These are phyloP conservation scores for Gnomoniopsis sp. DNA, from an alignment of 2,329 filamentous ascomycete genomes.

Conservation along the genomic window DNA sequence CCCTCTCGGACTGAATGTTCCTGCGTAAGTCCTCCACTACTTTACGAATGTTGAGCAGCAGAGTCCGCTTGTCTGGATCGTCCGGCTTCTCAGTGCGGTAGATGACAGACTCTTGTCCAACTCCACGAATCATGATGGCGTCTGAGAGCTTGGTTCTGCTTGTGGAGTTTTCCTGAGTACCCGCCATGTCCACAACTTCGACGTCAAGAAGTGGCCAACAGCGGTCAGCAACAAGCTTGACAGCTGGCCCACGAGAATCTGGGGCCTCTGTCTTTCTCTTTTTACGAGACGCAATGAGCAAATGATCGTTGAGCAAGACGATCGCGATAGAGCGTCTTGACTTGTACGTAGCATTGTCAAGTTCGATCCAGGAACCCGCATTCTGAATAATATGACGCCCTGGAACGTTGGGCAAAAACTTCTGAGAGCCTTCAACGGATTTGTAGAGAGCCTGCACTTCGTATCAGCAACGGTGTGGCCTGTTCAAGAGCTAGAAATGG, in stretches of 20 bases:
- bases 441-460: slow-evolving; percentile 73
- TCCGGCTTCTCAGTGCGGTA: slow-evolving; percentile 86
- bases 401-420: slow-evolving; percentile 85
- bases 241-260: slow-evolving; percentile 49
- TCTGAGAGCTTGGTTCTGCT: slow-evolving; percentile 68
- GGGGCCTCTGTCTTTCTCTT: slow-evolving; percentile 79
- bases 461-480: neutral
- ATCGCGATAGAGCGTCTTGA: slow-evolving; percentile 85
- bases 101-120: slow-evolving; percentile 88
- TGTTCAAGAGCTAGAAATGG: neutral
- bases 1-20: slow-evolving; percentile 78
- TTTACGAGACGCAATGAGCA: slow-evolving; percentile 87
- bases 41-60: slow-evolving; percentile 88
- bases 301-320: slow-evolving; percentile 89
- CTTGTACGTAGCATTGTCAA: slow-evolving; percentile 97
- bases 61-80: slow-evolving; percentile 70
- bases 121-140: slow-evolving; percentile 83
- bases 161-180: slow-evolving; percentile 54
- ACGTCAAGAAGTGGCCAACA: slow-evolving; percentile 95
- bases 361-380: slow-evolving; percentile 88
- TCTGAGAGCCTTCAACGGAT: slow-evolving; percentile 95
- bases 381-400: slow-evolving; percentile 95
- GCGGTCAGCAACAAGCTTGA: slow-evolving; percentile 85
- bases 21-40: slow-evolving; percentile 89
- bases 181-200: slow-evolving; percentile 84